Evolutionary conservation across 306 rosid species (phyloP), one percentile per base, ranked within the genome.

Genomic region (Macrotyloma uniflorum): DNA sequence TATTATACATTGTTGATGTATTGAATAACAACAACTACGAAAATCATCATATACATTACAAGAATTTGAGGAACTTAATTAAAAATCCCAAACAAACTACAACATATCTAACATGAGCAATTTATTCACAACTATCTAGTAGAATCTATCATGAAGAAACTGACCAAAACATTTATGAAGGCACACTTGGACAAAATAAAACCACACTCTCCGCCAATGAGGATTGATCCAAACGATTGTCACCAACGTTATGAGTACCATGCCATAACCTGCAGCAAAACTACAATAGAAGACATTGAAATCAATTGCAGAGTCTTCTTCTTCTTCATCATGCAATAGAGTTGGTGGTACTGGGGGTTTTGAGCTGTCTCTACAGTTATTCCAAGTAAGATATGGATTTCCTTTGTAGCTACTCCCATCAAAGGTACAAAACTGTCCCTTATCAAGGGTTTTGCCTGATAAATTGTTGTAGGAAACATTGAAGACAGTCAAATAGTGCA

Each of bases 391-490:
- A 59, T 30, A 10, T 26, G 76, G 35, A 11, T 82, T 82, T 43
- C 78, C 82, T 40, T 11, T 22, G 9, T 67, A 76, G 66, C 10
- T 75, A 14, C 4, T 53, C 9, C 53, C 61, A 53, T 54, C 74
- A 61, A 76, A 82, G 36, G 38, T 82, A 19, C 28, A 61, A 33
- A 77, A 77, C 0, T 71, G 76, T 11, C 68, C 40, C 6, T 16
- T 6, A 5, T 30, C 13, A 32, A 71, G 71, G 46, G 47, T 24
- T 57, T 1, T 45, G 0, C 82, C 79, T 0, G 76, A 77, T 5
- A 83, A 35, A 42, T 77, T 77, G 32, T 80, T 65, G 71, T 13
- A 54, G 54, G 65, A 72, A 23, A 83, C 82, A 70, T 77, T 82
- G 75, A 77, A 83, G 9, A 26, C 22, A 24, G 72, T 6, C 0